Evolutionary conservation across 345 rosid genomes (phyloP).

Genomic region (Erodium maritimum): DNA sequence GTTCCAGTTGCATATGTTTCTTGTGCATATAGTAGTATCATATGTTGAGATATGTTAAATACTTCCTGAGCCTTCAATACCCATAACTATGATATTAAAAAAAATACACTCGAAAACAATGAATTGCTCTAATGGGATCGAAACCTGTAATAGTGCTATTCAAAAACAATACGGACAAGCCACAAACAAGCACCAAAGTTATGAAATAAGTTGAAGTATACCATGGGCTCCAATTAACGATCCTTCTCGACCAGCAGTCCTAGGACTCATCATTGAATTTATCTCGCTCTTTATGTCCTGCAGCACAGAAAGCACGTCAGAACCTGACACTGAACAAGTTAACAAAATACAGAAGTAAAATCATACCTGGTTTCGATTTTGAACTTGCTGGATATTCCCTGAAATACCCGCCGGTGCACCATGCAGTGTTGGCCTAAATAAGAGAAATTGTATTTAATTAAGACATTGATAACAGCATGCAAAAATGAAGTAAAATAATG

Average conservation of each 20-base stretch:
- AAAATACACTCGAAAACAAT: no score
- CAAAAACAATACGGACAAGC: background rate
- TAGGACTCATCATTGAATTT: conserved; percentile 31
- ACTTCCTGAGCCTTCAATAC: background rate
- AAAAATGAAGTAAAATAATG: background rate
- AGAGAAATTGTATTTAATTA: background rate
- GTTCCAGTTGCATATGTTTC: no score
- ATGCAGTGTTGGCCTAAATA: conserved; percentile 29
- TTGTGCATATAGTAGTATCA: no score
- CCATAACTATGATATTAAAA: background rate
- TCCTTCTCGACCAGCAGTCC: conserved; percentile 27
- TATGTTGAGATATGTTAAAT: background rate
- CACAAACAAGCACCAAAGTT: no score
- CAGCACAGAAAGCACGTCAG: conserved; percentile 1
- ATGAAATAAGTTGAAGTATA: conserved; percentile 6
- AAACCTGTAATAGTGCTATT: no score
- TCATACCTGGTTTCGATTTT: conserved; percentile 30
- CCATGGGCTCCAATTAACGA: conserved; percentile 37
- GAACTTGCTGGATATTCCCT: conserved; percentile 20
- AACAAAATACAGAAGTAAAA: background rate
- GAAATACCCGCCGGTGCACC: conserved; percentile 25
- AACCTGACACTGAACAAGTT: background rate
- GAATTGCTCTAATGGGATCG: no score
- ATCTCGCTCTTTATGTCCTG: conserved; percentile 36
- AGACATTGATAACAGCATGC: background rate